These are phyloP conservation scores for Aristolochia contorta DNA, from an alignment of 164 flowering plant species.

Conservation along the genomic window DNA sequence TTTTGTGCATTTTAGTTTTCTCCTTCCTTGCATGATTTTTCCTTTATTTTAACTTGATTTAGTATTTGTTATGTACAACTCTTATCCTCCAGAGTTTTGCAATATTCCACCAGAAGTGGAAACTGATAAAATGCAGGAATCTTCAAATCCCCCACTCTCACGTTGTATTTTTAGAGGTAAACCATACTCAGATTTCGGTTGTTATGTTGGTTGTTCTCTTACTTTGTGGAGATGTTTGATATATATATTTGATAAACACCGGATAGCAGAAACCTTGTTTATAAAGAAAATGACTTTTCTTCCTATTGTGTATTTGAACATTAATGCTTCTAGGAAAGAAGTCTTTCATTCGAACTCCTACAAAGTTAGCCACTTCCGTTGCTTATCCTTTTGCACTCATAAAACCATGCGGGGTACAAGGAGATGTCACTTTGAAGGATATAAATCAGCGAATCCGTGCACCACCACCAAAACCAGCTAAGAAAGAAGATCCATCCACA, in stretches of 20 bases:
- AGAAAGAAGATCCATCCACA: conserved; percentile 31
- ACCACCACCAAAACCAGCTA: conserved; percentile 57
- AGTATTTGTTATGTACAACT: background rate
- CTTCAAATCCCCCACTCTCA: conserved; percentile 25
- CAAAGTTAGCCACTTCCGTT: conserved; percentile 63
- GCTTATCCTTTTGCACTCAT: conserved; percentile 86
- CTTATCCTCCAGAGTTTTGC: conserved; percentile 34
- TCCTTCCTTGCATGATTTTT: background rate
- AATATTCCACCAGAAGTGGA: conserved; percentile 33
- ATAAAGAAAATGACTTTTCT: background rate
- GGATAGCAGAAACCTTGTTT: background rate
- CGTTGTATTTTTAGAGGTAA: conserved; percentile 60
- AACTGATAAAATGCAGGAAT: conserved; percentile 28
- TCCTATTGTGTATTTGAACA: background rate
- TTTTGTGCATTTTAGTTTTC: background rate
- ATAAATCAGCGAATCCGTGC: conserved; percentile 74
- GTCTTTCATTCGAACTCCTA: conserved; percentile 45
- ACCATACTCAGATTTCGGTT: background rate
- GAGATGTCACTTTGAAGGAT: conserved; percentile 84
- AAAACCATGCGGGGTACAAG: conserved; percentile 70
- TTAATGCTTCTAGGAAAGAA: conserved; percentile 38
- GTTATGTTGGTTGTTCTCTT: background rate
- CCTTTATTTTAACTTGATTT: background rate
- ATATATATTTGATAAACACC: background rate
- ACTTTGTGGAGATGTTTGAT: background rate